phyloP scores from a whole-genome alignment of 805 yeast genomes.

The Soucietia sequanensis region DNA sequence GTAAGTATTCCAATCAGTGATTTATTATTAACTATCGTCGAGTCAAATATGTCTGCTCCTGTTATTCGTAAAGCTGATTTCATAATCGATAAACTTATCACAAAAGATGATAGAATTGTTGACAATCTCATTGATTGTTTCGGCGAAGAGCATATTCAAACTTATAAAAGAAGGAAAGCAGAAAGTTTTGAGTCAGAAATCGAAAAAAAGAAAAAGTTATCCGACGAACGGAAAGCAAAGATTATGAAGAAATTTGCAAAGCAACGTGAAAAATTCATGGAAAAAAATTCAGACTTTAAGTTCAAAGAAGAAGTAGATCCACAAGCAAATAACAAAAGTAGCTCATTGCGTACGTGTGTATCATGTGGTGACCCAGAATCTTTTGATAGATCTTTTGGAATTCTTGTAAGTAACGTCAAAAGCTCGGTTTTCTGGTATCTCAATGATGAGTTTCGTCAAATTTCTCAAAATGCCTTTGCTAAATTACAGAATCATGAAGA shows the following conservation, averaged over 20 bases:
- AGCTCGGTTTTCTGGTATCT: slow-evolving; percentile 52
- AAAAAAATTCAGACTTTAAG: slow-evolving; percentile 28
- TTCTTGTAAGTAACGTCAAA: slow-evolving; percentile 50
- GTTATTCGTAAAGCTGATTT: slow-evolving; percentile 55
- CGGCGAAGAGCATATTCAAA: slow-evolving; percentile 53
- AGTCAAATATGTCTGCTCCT: slow-evolving; percentile 48
- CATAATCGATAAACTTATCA: slow-evolving; percentile 50
- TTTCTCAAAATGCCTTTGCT: slow-evolving; percentile 21
- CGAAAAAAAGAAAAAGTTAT: slow-evolving; percentile 56
- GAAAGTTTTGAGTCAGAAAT: slow-evolving; percentile 48
- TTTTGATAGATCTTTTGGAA: slow-evolving; percentile 49
- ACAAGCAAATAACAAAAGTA: slow-evolving; percentile 4
- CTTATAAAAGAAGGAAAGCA: slow-evolving; percentile 47
- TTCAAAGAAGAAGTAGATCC: slow-evolving; percentile 4
- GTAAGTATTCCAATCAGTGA: slow-evolving; percentile 57
- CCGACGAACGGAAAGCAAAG: slow-evolving; percentile 60
- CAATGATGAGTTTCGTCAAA: slow-evolving; percentile 22
- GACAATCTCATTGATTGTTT: slow-evolving; percentile 54
- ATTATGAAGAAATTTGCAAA: slow-evolving; percentile 61
- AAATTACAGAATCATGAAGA: slow-evolving; percentile 22
- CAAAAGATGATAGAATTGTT: slow-evolving; percentile 48
- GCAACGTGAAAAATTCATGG: slow-evolving; percentile 46
- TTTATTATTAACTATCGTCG: slow-evolving; percentile 50
- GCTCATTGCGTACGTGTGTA: slow-evolving; percentile 46
- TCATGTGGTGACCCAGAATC: slow-evolving; percentile 57